Evolutionary conservation across 129 eudicot species (phyloP).

Genomic region (Tagetes erecta): DNA sequence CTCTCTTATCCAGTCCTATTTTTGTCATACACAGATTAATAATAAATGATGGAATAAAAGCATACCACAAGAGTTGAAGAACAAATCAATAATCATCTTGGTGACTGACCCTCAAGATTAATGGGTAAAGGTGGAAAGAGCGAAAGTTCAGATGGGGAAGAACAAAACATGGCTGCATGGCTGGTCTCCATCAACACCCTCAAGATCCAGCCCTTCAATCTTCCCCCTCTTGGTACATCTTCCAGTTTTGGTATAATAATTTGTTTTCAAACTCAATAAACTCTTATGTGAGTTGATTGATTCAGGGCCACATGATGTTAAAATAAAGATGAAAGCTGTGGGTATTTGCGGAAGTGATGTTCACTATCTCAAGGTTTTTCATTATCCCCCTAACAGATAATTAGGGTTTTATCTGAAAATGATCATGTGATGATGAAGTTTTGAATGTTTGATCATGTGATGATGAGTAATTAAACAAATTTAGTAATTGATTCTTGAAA

Average conservation of each 20-base stretch:
- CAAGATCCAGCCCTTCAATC: constrained; percentile 82
- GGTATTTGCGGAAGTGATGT: constrained; percentile 77
- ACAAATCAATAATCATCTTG: not conserved
- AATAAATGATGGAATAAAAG: not conserved
- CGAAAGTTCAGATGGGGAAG: constrained; percentile 24
- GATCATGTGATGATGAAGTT: not conserved
- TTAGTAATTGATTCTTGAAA: not conserved
- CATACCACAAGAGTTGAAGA: constrained; percentile 1
- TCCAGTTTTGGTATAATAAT: not conserved
- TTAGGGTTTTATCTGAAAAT: not conserved
- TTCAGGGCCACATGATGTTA: constrained; percentile 60
- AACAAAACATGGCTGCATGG: constrained; percentile 96
- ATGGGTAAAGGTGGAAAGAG: constrained; percentile 61
- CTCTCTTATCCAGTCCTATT: constrained; percentile 20
- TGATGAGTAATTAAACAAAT: not conserved
- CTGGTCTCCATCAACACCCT: constrained; percentile 68
- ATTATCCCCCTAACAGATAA: not conserved
- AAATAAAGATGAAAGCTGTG: constrained; percentile 65
- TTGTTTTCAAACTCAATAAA: not conserved
- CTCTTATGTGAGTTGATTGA: not conserved
- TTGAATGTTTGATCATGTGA: not conserved
- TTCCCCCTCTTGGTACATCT: constrained; percentile 77
- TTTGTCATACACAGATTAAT: constrained; percentile 13
- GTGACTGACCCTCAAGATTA: not conserved
- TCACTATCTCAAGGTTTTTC: constrained; percentile 62